phyloP scores from a whole-genome alignment of 2,329 filamentous ascomycete species.

The Polytolypa hystricis region DNA sequence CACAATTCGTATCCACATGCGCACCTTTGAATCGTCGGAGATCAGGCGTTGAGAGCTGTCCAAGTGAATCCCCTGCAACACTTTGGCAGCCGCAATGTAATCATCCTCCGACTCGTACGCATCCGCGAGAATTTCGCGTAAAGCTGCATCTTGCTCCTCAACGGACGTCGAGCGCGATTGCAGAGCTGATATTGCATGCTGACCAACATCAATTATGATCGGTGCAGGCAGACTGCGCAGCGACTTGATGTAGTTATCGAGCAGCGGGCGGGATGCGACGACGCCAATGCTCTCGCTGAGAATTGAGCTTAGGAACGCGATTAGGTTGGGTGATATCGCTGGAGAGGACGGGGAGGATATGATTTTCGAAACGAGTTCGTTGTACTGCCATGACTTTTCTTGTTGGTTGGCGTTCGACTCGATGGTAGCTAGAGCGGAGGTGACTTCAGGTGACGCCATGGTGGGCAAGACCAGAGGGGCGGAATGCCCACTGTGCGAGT shows the following conservation, averaged over 20 bases:
- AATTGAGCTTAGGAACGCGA: slow-evolving; percentile 57
- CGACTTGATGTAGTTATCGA: slow-evolving; percentile 56
- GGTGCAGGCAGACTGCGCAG: slow-evolving; percentile 45
- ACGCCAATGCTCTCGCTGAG: slow-evolving; percentile 61
- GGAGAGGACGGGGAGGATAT: slow-evolving; percentile 34
- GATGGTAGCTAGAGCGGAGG: slow-evolving; percentile 38
- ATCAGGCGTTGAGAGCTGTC: slow-evolving; percentile 81
- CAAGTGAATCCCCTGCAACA: slow-evolving; percentile 72
- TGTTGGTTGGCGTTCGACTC: slow-evolving; percentile 37
- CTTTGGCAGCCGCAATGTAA: slow-evolving; percentile 64
- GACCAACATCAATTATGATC: slow-evolving; percentile 63
- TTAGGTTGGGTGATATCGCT: slow-evolving; percentile 50
- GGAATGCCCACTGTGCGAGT: too few species aligned
- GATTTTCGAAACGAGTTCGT: slow-evolving; percentile 46
- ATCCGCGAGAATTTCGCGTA: slow-evolving; percentile 71
- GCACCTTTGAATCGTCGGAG: slow-evolving; percentile 68
- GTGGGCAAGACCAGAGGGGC: too few species aligned
- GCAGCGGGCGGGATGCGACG: slow-evolving; percentile 61
- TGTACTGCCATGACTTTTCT: slow-evolving; percentile 47
- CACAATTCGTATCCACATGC: slow-evolving; percentile 86
- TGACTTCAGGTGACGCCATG: slow-evolving; percentile 43
- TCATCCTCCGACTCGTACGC: slow-evolving; percentile 77
- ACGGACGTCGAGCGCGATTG: slow-evolving; percentile 59
- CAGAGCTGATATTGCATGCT: slow-evolving; percentile 59
- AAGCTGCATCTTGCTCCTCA: slow-evolving; percentile 66